These are phyloP conservation scores for Neurospora discreta DNA, from an alignment of 495 filamentous ascomycete genomes.

Conservation along the genomic window DNA sequence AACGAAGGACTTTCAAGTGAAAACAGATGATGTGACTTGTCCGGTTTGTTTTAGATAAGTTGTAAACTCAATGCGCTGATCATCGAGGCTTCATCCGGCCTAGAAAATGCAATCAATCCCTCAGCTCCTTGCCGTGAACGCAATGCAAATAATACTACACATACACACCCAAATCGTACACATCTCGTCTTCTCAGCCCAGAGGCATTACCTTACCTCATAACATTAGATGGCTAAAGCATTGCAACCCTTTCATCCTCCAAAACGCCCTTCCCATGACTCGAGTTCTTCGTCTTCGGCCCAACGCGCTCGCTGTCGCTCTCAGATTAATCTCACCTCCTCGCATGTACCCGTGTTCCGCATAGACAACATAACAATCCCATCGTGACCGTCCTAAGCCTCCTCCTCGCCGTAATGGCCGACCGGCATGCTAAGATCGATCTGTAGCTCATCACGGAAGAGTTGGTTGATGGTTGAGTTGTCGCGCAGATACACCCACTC, in stretches of 20 bases:
- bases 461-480: constrained; percentile 56
- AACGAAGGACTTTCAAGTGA: neutral
- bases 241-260: neutral
- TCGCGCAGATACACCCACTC: constrained; percentile 85
- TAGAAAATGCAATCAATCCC: neutral
- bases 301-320: neutral
- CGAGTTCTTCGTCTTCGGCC: neutral
- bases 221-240: neutral
- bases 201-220: neutral
- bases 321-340: neutral
- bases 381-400: neutral
- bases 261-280: neutral
- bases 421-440: constrained; percentile 27
- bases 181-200: neutral
- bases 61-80: neutral
- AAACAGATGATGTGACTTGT: neutral
- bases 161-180: neutral
- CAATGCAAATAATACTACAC: neutral
- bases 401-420: neutral
- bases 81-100: neutral
- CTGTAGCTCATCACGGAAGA: constrained; percentile 61
- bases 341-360: neutral
- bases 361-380: neutral
- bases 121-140: neutral
- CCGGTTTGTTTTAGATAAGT: neutral